Percentiles rank a stretch among this genome's conserved stretches.
These are phyloP conservation scores for Paraconiothyrium brasiliense DNA, from an alignment of 2,329 filamentous ascomycete genomes.

Conservation along the genomic window DNA sequence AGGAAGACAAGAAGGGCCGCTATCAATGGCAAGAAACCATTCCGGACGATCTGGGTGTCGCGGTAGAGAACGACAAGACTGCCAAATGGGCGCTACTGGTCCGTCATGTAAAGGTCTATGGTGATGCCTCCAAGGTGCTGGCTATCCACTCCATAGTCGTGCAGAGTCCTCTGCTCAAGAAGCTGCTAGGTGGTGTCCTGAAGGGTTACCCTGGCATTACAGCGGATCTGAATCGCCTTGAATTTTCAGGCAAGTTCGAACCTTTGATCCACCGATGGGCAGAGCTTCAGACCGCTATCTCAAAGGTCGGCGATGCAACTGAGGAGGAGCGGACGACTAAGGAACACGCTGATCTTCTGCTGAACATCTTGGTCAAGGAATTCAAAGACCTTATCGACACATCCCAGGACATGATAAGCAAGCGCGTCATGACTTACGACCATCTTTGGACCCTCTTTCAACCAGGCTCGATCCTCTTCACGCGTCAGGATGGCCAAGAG, in stretches of 20 bases:
- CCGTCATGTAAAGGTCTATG: conserved; percentile 54
- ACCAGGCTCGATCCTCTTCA: conserved; percentile 42
- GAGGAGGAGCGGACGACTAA: conserved; percentile 44
- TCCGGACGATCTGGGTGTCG: conserved; percentile 41
- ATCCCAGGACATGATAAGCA: conserved; percentile 51
- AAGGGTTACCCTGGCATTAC: conserved; percentile 69
- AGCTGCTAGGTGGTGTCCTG: conserved; percentile 64
- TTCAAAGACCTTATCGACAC: conserved; percentile 54
- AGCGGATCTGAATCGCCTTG: conserved; percentile 68
- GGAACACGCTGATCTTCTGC: conserved; percentile 52
- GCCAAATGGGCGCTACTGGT: conserved; percentile 63
- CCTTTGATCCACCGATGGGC: conserved; percentile 74
- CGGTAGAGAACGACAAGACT: conserved; percentile 68
- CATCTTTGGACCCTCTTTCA: conserved; percentile 58
- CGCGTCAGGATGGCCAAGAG: conserved; percentile 50
- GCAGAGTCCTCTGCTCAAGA: conserved; percentile 71
- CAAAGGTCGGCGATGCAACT: conserved; percentile 35
- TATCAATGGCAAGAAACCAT: conserved; percentile 49
- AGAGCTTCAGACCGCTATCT: conserved; percentile 43
- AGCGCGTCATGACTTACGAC: conserved; percentile 54
- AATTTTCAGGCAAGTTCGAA: conserved; percentile 69
- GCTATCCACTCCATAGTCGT: conserved; percentile 71
- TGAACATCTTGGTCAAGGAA: conserved; percentile 50
- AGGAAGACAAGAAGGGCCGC: conserved; percentile 50
- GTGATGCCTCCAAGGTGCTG: conserved; percentile 67